phyloP scores from a whole-genome alignment of 1,284 basidiomycete species.

The Ustilago crameri region DNA sequence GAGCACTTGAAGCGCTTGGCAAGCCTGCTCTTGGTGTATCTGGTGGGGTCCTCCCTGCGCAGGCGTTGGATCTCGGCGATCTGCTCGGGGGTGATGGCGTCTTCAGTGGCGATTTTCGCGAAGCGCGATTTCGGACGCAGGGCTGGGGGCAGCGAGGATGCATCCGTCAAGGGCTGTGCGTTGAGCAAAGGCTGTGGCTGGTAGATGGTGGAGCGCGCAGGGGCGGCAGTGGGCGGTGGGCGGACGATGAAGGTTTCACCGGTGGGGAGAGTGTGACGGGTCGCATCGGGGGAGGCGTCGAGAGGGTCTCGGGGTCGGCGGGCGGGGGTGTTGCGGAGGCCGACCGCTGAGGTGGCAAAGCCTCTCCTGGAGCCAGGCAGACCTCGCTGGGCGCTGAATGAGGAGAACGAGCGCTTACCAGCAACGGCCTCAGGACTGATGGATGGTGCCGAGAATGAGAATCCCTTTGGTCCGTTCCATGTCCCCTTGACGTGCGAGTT shows the following conservation, averaged over 20 bases:
- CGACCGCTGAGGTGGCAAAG: constrained; percentile 44
- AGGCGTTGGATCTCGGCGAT: constrained; percentile 60
- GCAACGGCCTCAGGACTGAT: constrained; percentile 33
- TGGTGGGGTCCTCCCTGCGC: constrained; percentile 50
- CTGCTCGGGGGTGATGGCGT: constrained; percentile 41
- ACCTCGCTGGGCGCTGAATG: not conserved
- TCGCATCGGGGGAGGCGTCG: constrained; percentile 45
- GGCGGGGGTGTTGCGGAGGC: constrained; percentile 56
- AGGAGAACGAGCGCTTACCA: constrained; percentile 34
- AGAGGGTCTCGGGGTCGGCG: constrained; percentile 64
- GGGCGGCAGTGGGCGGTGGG: constrained; percentile 48
- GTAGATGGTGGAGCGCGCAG: constrained; percentile 38
- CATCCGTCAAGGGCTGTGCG: constrained; percentile 18
- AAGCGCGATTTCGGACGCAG: constrained; percentile 34
- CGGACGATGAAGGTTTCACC: constrained; percentile 65
- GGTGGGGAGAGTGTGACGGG: constrained; percentile 48
- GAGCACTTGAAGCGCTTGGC: constrained; percentile 60
- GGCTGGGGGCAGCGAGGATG: constrained; percentile 36
- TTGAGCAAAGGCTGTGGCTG: constrained; percentile 45
- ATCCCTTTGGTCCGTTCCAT: constrained; percentile 67
- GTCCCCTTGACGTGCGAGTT: constrained; percentile 78
- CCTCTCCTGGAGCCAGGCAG: constrained; percentile 31
- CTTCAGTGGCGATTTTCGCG: not conserved
- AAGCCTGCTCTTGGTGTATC: constrained; percentile 48
- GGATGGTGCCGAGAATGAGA: constrained; percentile 23